Evolutionary conservation across 78 protist species (phyloP).

Genomic region (Capsaspora owczarzaki): DNA sequence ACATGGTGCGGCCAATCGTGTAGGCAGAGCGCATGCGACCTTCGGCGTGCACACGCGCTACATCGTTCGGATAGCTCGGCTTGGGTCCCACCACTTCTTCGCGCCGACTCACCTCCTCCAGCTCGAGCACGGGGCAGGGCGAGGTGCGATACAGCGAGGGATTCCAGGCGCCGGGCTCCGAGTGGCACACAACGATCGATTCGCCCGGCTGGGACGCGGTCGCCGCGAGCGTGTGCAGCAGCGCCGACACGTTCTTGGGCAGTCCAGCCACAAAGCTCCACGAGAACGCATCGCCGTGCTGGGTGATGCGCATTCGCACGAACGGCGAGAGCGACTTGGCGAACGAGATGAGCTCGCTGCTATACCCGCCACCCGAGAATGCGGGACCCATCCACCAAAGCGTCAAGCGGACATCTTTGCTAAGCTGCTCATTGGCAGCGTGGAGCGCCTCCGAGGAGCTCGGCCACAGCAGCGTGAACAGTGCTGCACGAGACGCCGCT

Average conservation of each 20-base stretch:
- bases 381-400: background rate
- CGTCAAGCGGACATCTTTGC: too few species aligned
- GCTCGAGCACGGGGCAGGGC: constrained; percentile 2
- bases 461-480: too few species aligned
- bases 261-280: background rate
- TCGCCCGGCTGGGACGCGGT: background rate
- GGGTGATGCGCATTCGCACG: background rate
- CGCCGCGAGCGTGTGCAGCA: background rate
- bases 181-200: constrained; percentile 10
- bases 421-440: too few species aligned
- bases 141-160: background rate
- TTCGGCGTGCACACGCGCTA: background rate
- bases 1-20: constrained; percentile 29
- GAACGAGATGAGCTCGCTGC: background rate
- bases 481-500: too few species aligned
- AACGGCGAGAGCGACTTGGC: background rate
- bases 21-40: constrained; percentile 11
- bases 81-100: too few species aligned
- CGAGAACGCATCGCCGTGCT: background rate
- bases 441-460: too few species aligned
- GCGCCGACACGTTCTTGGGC: background rate
- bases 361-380: background rate
- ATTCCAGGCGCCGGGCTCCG: constrained; percentile 17
- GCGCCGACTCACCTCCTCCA: too few species aligned
- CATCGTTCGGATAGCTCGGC: background rate